Base-by-base conservation (phyloP, 1,284 basidiomycete species). In the Ustilago hordei region DNA sequence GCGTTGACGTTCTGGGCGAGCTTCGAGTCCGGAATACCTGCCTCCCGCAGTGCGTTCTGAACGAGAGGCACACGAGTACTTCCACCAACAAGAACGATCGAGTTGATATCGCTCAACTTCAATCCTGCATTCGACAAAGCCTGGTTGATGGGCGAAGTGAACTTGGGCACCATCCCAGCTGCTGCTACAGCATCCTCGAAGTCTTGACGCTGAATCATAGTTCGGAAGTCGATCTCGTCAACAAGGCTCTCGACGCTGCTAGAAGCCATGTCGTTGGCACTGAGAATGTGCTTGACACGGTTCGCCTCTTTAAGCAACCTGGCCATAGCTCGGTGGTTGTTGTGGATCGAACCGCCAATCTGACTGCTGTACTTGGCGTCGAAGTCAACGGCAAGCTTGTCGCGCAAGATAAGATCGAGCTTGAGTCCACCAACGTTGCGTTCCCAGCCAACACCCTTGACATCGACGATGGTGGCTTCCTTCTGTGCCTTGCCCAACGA, bases 221-320 rank as follows among this genome's bases (percentile, higher is more conserved):
- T 88, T 81, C 91, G 91, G 88, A 95, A 96, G 87, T 99, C 97
- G 50, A 95, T 90, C 82, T 99, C 97, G 82, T 93, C 92, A 35
- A 91, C 92, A 8, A 95, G 87, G 68, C 93, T 93, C 88, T 99
- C 96, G 86, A 95, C 92, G 75, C 90, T 89, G 31, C 91, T 90
- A 55, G 87, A 88, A 19, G 92, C 92, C 55, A 95, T 94, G 11
- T 89, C 89, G 86, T 99, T 99, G 56, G 95, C 95, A 82, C 95
- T 97, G 69, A 99, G 88, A 79, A 99, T 93, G 23, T 92, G 90
- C 89, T 98, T 99, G 80, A 98, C 91, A 63, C 95, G 90, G 55
- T 90, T 91, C 0, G 96, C 94, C 87, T 99, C 97, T 86, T 95
- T 95, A 90, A 93, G 92, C 17, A 99, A 87, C 87, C 95, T 95